Percentiles rank a stretch among this genome's conserved stretches.
Conservation (phyloP, 1,139 yeast species). For the Taphrina pruni region DNA sequence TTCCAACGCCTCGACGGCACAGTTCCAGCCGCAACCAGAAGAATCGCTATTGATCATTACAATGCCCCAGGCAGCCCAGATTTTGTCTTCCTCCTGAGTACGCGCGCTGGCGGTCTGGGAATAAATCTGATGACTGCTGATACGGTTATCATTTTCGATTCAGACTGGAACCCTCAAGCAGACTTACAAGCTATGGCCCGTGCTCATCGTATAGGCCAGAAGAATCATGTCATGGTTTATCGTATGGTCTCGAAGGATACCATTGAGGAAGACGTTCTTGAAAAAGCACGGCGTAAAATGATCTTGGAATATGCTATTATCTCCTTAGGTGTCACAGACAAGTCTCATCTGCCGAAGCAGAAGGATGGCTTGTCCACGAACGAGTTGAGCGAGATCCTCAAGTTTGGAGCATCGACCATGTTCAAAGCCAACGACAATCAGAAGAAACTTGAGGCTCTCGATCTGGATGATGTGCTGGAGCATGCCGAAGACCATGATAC, state of each 20-base stretch:
- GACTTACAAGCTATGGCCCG: constrained; percentile 99
- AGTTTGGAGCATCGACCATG: constrained; percentile 99
- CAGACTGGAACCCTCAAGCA: constrained; percentile 99
- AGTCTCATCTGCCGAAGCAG: constrained; percentile 58
- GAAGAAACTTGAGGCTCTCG: constrained; percentile 91
- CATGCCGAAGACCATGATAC: constrained; percentile 98
- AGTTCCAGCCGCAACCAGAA: constrained; percentile 88
- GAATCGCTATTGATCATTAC: constrained; percentile 94
- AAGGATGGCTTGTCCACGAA: constrained; percentile 74
- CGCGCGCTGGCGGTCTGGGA: constrained; percentile 99
- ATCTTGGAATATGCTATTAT: constrained; percentile 96
- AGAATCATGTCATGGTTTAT: constrained; percentile 90
- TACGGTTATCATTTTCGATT: constrained; percentile 94
- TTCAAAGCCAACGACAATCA: constrained; percentile 91
- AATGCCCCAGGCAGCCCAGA: constrained; percentile 93
- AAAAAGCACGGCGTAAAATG: constrained; percentile 97
- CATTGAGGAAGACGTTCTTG: constrained; percentile 94
- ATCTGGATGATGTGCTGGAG: constrained; percentile 90
- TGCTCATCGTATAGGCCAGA: constrained; percentile 98
- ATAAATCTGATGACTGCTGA: constrained; percentile 98
- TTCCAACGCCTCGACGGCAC: constrained; percentile 97
- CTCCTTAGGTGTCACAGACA: constrained; percentile 90
- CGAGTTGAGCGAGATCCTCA: constrained; percentile 88
- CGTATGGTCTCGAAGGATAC: constrained; percentile 96
- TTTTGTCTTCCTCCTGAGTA: constrained; percentile 85